phyloP scores from a whole-genome alignment of 192 early-diverging fungal species.

The Gaertneriomyces semiglobifer region DNA sequence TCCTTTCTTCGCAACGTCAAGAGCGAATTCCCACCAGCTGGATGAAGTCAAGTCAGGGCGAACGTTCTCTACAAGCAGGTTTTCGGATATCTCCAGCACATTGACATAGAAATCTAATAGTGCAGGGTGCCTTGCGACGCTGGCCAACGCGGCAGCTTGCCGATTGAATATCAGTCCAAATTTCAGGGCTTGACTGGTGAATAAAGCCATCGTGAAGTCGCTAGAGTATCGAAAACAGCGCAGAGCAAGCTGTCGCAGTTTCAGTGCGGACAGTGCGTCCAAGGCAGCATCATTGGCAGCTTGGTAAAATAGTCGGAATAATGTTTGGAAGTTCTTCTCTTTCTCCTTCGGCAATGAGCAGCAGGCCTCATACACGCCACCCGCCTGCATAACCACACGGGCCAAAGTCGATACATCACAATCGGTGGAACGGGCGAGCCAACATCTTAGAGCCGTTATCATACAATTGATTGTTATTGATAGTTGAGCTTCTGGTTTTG shows the following conservation, averaged over 20 bases:
- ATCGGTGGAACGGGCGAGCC: neutral
- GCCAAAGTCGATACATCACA: neutral
- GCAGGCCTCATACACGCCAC: neutral
- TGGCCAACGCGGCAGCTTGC: neutral
- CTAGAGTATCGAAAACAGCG: slow-evolving; percentile 15
- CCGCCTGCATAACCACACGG: slow-evolving; percentile 3
- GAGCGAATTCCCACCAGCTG: slow-evolving; percentile 27
- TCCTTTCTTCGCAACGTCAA: slow-evolving; percentile 19
- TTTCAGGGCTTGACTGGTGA: slow-evolving; percentile 19
- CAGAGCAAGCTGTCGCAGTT: slow-evolving; percentile 15
- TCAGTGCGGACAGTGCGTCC: slow-evolving; percentile 3
- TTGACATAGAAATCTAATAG: slow-evolving; percentile 18
- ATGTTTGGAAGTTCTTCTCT: neutral
- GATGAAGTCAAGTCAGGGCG: neutral
- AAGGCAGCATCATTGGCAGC: slow-evolving; percentile 11
- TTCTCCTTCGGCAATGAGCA: slow-evolving; percentile 4
- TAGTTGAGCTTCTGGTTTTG: neutral
- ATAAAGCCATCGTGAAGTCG: neutral
- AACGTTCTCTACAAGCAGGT: neutral
- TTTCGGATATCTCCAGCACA: slow-evolving; percentile 7
- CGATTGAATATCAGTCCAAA: slow-evolving; percentile 27
- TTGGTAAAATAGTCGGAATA: slow-evolving; percentile 19
- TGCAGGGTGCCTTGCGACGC: neutral
- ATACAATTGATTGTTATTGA: neutral
- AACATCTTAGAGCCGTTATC: no score